Evolutionary conservation across 371 early-diverging fungal species (phyloP).

Genomic region (Mucor velutinosus): DNA sequence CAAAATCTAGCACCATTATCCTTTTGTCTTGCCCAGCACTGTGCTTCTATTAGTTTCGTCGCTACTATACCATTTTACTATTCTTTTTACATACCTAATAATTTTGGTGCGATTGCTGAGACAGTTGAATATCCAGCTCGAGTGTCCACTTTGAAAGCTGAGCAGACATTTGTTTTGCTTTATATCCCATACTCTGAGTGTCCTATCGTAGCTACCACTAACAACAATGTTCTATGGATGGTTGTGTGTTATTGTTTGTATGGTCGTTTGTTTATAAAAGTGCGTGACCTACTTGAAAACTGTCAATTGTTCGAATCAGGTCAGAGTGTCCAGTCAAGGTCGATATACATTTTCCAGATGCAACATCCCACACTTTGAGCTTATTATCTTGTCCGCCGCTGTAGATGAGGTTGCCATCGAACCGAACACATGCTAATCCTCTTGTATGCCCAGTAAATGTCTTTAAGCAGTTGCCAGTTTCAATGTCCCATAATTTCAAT

Average conservation of each 20-base stretch:
- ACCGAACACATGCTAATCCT: slow-evolving; percentile 92
- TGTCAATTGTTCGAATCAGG: slow-evolving; percentile 88
- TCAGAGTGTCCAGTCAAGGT: slow-evolving; percentile 84
- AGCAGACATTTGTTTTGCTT: slow-evolving; percentile 32
- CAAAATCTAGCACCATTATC: slow-evolving; percentile 83
- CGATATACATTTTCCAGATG: slow-evolving; percentile 70
- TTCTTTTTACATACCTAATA: slow-evolving; percentile 52
- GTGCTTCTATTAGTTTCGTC: not conserved
- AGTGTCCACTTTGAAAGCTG: slow-evolving; percentile 70
- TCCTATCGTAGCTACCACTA: slow-evolving; percentile 79
- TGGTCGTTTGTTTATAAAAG: not conserved
- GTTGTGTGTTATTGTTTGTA: not conserved
- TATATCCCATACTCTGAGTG: slow-evolving; percentile 91
- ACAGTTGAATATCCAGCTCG: slow-evolving; percentile 92
- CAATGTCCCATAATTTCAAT: slow-evolving; percentile 85
- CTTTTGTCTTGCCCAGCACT: slow-evolving; percentile 65
- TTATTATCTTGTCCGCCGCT: slow-evolving; percentile 93
- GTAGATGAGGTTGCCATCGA: slow-evolving; percentile 80
- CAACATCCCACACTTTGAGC: slow-evolving; percentile 90
- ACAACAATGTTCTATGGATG: slow-evolving; percentile 41
- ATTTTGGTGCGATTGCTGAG: slow-evolving; percentile 76
- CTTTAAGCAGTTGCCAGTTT: slow-evolving; percentile 60
- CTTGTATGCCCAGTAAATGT: slow-evolving; percentile 72
- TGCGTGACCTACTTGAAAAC: slow-evolving; percentile 43
- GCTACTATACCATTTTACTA: not conserved